Percentiles rank a stretch among this genome's conserved stretches.
These are phyloP conservation scores for Pythium vanterpoolii DNA, from an alignment of 352 stramenopile species.

Conservation along the genomic window DNA sequence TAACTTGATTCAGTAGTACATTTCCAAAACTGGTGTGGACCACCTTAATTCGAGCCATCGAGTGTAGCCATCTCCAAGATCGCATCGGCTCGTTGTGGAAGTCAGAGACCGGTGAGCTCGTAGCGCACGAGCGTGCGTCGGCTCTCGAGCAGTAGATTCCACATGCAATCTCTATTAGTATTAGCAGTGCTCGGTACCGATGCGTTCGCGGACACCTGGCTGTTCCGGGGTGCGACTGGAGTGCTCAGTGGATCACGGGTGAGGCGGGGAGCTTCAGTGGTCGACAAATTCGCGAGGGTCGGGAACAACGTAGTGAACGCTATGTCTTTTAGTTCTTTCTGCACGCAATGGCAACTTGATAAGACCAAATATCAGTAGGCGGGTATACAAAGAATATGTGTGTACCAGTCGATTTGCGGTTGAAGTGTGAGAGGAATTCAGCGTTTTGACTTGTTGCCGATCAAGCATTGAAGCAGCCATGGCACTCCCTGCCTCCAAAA, in stretches of 20 bases:
- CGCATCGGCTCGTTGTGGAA: slow-evolving; percentile 9
- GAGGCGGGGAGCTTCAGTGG: too few species aligned
- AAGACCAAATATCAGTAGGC: not conserved
- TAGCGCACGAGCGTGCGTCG: slow-evolving; percentile 16
- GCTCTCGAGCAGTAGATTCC: slow-evolving; percentile 19
- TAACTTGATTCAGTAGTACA: slow-evolving; percentile 9
- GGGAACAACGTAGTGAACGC: slow-evolving; percentile 5
- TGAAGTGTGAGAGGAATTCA: not conserved
- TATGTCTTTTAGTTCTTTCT: not conserved
- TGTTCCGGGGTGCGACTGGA: not conserved
- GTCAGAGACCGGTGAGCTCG: slow-evolving; percentile 14
- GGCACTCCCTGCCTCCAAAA: not conserved
- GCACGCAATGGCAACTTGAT: not conserved
- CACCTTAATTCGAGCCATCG: not conserved
- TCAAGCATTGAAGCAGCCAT: not conserved
- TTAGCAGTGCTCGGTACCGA: not conserved
- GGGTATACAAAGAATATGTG: not conserved
- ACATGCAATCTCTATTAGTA: not conserved
- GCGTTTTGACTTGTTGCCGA: not conserved
- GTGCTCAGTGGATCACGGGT: not conserved
- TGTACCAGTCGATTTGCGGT: not conserved
- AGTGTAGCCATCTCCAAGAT: slow-evolving; percentile 13
- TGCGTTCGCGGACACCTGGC: not conserved
- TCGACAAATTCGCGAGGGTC: not conserved
- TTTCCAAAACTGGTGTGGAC: slow-evolving; percentile 3